Evolutionary conservation across 23 red algal species (phyloP).

Genomic region (Gracilaria gracilis): DNA sequence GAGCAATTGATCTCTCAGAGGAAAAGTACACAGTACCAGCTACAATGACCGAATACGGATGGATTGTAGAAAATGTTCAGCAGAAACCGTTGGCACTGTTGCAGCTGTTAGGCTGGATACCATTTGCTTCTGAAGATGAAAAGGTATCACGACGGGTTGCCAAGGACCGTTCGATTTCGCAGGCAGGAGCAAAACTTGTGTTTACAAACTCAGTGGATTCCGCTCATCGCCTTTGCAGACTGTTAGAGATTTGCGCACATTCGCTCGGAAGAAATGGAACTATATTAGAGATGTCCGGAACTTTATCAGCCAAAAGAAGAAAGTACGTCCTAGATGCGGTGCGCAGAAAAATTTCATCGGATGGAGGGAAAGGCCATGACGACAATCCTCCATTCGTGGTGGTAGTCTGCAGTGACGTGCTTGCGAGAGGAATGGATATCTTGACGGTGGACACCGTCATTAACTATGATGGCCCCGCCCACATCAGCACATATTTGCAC

Average conservation of each 20-base stretch:
- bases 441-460: slow-evolving; percentile 77
- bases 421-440: slow-evolving; percentile 92
- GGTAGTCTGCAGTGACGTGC: slow-evolving; percentile 88
- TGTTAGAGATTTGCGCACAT: slow-evolving; percentile 66
- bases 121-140: slow-evolving; percentile 7
- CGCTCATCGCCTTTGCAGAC: slow-evolving; percentile 79
- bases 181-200: slow-evolving; percentile 59
- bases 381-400: slow-evolving; percentile 40
- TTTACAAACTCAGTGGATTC: slow-evolving; percentile 86
- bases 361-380: background rate
- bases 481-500: slow-evolving; percentile 90
- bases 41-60: slow-evolving; percentile 45
- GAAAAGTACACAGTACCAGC: slow-evolving; percentile 22
- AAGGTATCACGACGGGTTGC: background rate
- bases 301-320: slow-evolving; percentile 38
- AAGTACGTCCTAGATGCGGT: slow-evolving; percentile 57
- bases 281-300: slow-evolving; percentile 76
- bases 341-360: background rate
- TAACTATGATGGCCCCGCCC: slow-evolving; percentile 86
- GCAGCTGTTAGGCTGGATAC: slow-evolving; percentile 53
- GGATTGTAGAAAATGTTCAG: slow-evolving; percentile 34
- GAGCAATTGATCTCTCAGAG: background rate
- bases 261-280: slow-evolving; percentile 5
- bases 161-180: background rate
- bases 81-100: slow-evolving; percentile 67